These are phyloP conservation scores for Populus hybrid DNA, from an alignment of 441 rosid genomes.

Conservation along the genomic window DNA sequence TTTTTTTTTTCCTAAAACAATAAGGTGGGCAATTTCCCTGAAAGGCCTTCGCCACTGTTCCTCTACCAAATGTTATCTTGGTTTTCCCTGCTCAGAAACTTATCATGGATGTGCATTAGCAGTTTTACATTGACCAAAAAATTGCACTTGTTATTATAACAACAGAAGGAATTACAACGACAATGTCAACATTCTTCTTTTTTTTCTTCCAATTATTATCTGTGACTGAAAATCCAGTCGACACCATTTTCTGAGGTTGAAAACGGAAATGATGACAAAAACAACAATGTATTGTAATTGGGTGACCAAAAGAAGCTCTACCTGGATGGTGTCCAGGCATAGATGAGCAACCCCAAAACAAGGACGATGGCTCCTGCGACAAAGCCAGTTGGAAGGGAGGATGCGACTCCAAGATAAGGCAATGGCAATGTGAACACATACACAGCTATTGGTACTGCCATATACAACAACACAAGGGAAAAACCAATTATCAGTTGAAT, in stretches of 20 bases:
- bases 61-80: too few relatives aligned
- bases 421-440: constrained; percentile 78
- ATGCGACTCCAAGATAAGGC: constrained; percentile 78
- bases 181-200: neutral
- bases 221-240: neutral
- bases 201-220: neutral
- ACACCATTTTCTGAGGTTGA: constrained; percentile 24
- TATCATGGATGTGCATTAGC: too few relatives aligned
- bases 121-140: too few relatives aligned
- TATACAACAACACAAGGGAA: neutral
- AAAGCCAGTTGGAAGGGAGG: constrained; percentile 77
- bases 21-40: too few relatives aligned
- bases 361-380: constrained; percentile 78
- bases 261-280: constrained; percentile 14
- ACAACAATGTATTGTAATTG: constrained; percentile 6
- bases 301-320: constrained; percentile 24
- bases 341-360: constrained; percentile 68
- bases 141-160: too few relatives aligned
- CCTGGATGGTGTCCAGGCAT: constrained; percentile 65
- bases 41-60: too few relatives aligned
- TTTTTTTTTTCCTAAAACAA: too few relatives aligned
- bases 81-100: too few relatives aligned
- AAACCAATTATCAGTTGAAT: neutral
- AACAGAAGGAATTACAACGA: too few relatives aligned
- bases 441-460: constrained; percentile 78